phyloP scores from a whole-genome alignment of 148 eudicot genomes.

The Limonium bicolor region DNA sequence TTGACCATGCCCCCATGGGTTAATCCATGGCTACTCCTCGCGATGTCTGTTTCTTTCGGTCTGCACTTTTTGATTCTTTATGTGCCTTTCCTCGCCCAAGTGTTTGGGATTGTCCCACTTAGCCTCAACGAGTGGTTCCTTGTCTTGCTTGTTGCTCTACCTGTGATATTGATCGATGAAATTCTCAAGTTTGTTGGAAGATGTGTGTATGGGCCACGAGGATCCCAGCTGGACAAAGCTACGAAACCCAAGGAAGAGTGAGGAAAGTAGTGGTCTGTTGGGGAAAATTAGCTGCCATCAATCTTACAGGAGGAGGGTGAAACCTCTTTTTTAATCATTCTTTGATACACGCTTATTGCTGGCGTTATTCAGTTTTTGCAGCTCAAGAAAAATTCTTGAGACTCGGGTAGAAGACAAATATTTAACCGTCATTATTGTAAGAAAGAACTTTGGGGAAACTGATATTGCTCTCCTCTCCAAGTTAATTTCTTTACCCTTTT shows the following conservation, averaged over 20 bases:
- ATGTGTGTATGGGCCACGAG: slow-evolving; percentile 22
- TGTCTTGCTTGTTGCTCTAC: slow-evolving; percentile 43
- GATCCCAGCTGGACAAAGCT: slow-evolving; percentile 6
- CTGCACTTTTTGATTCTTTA: slow-evolving; percentile 62
- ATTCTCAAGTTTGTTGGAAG: slow-evolving; percentile 74
- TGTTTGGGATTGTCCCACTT: slow-evolving; percentile 63
- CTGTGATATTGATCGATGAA: slow-evolving; percentile 75
- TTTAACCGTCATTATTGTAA: too few species aligned
- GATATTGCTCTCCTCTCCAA: too few species aligned
- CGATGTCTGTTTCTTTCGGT: slow-evolving; percentile 65
- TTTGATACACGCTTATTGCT: too few species aligned
- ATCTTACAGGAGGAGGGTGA: too few species aligned
- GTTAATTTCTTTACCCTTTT: too few species aligned
- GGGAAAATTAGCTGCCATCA: too few species aligned
- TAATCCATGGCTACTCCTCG: slow-evolving; percentile 56
- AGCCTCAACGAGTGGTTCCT: slow-evolving; percentile 56
- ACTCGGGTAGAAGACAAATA: too few species aligned
- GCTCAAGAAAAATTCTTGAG: too few species aligned
- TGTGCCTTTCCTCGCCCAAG: slow-evolving; percentile 61
- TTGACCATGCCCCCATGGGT: slow-evolving; percentile 75
- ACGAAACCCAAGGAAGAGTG: slow-evolving; percentile 32
- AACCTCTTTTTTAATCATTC: too few species aligned
- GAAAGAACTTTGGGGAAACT: too few species aligned
- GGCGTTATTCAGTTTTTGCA: too few species aligned
- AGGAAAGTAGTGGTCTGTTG: slow-evolving; percentile 11